Percentiles rank a stretch among this genome's conserved stretches.
Conservation (phyloP, 2,329 filamentous ascomycete species). For the Paraconiothyrium sp. region DNA sequence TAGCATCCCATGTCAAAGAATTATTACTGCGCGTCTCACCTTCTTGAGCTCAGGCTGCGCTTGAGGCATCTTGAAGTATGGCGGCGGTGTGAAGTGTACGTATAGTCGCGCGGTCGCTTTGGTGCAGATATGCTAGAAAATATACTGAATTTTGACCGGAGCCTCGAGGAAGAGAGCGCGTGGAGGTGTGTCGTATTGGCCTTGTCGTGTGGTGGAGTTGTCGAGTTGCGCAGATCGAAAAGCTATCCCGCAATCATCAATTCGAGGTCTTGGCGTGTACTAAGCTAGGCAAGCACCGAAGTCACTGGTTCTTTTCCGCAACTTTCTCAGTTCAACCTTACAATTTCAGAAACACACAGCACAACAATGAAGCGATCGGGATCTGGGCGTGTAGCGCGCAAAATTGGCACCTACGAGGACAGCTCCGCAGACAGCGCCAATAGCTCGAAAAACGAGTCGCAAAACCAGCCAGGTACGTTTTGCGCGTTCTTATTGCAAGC, state of each 20-base stretch:
- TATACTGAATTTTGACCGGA: neutral
- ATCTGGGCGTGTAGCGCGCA: conserved; percentile 74
- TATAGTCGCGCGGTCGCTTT: conserved; percentile 1
- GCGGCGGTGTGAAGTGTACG: neutral
- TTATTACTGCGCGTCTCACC: conserved; percentile 60
- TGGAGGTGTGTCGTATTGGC: neutral
- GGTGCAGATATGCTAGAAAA: neutral
- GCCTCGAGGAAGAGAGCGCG: neutral
- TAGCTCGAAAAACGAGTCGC: conserved; percentile 41
- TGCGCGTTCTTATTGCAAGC: conserved; percentile 30
- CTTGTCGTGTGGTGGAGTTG: conserved; percentile 1
- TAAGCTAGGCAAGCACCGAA: conserved; percentile 4
- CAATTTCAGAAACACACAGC: neutral
- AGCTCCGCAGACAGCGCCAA: conserved; percentile 40
- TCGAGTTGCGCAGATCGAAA: conserved; percentile 6
- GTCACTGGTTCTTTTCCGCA: neutral
- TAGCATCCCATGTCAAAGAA: conserved; percentile 19
- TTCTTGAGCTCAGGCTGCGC: conserved; percentile 99
- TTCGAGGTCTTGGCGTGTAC: conserved; percentile 12
- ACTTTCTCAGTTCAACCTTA: conserved; percentile 6
- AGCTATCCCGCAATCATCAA: conserved; percentile 11
- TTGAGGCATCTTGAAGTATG: conserved; percentile 81
- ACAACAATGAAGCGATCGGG: conserved; percentile 65
- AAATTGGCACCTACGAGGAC: conserved; percentile 78
- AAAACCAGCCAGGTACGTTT: conserved; percentile 54